Evolutionary conservation across 2,329 filamentous ascomycete genomes (phyloP), one percentile per base, ranked within the genome.

Genomic region (Aschersonia sp.): DNA sequence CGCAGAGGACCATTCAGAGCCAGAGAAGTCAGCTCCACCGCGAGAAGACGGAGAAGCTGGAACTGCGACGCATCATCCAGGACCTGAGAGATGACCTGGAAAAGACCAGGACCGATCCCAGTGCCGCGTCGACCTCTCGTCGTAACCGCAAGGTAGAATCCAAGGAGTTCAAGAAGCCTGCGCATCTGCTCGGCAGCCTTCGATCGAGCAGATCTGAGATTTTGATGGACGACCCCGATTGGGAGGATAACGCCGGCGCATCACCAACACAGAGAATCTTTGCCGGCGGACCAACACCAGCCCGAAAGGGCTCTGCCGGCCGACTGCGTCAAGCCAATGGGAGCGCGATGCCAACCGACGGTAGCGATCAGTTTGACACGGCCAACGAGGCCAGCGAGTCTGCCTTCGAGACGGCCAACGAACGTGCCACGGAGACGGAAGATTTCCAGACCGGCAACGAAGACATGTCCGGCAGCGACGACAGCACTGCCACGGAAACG

Each of bases 31-130:
- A 89, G 58, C 85, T 97, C 44, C 90, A 98, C 63, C 84, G 92
- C 35, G 92, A 98, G 65, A 98, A 97, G 79, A 95, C 90, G 0
- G 92, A 98, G 65, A 98, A 95, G 71, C 77, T 97, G 31, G 92
- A 98, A 65, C 77, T 97, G 47, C 89, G 87, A 66, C 84, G 90
- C 50, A 87, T 98, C 76, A 77, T 97, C 32, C 90, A 97, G 66
- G 92, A 98, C 58, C 84, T 90, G 30, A 81, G 89, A 37, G 92
- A 98, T 60, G 92, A 98, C 58, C 69, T 98, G 31, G 92, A 84
- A 58, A 74, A 87, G 63, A 66, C 78, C 44, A 77, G 81, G 50
- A 77, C 70, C 48, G 75, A 78, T 32, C 66, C 66, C 44, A 60
- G 52, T 29, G 62, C 64, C 45, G 62, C 66, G 29, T 56, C 64